Conservation (phyloP, 306 rosid species). For the Begonia peltatifolia region DNA sequence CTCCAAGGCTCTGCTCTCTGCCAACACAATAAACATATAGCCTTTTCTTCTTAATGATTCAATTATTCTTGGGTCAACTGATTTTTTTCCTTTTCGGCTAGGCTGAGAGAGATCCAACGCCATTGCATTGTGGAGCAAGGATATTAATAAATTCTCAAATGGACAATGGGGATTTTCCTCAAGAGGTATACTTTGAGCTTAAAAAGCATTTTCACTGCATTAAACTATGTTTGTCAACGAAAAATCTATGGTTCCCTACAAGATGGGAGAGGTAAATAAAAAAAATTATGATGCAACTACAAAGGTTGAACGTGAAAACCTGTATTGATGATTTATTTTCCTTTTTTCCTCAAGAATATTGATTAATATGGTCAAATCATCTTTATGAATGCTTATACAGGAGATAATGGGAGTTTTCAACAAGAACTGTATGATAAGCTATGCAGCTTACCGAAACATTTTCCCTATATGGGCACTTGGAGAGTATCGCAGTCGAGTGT, state of each 20-base stretch:
- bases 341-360: no score
- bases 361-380: no score
- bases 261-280: no score
- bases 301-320: no score
- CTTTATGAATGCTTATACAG: background rate
- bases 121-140: conserved; percentile 20
- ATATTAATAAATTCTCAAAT: conserved; percentile 18
- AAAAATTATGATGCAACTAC: no score
- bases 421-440: conserved; percentile 31
- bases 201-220: no score
- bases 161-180: conserved; percentile 22
- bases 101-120: conserved; percentile 21
- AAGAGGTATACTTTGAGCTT: conserved; percentile 10
- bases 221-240: no score
- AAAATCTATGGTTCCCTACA: no score
- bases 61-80: background rate
- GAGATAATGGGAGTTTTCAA: conserved; percentile 31
- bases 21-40: no score
- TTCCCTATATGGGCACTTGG: conserved; percentile 16
- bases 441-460: conserved; percentile 23
- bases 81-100: conserved; percentile 1
- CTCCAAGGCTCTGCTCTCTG: background rate
- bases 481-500: conserved; percentile 17
- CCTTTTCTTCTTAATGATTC: background rate
- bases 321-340: no score